Evolutionary conservation across 2,329 filamentous ascomycete species (phyloP), one percentile per base, ranked within the genome.

Genomic region (Apiospora marii): DNA sequence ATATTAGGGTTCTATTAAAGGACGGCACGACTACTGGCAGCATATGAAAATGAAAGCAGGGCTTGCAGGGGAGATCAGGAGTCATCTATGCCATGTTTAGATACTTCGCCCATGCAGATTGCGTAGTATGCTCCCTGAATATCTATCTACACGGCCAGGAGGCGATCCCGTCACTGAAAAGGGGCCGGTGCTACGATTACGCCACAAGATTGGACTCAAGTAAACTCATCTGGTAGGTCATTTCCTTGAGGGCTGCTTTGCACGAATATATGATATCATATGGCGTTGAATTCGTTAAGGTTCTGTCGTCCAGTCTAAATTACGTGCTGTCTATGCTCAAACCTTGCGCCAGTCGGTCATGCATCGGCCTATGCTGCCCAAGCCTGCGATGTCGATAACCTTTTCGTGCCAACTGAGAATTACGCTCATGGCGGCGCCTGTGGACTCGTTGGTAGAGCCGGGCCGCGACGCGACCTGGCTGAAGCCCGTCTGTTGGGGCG

Each of bases 331-430:
- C 67, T 80, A 82, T 72, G 19, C 77, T 86, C 85, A 97, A 78
- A 97, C 96, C 78, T 93, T 96, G 80, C 96, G 92, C 86, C 96
- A 94, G 87, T 99, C 96, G 58, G 94, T 96, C 95, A 99, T 98
- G 76, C 94, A 94, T 78, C 96, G 91, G 75, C 95, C 94, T 84
- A 99, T 96, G 82, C 93, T 94, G 64, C 96, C 96, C 77, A 95
- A 87, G 34, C 96, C 96, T 49, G 95, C 94, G 79, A 98, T 92
- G 80, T 99, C 96, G 5, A 98, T 94, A 74, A 98, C 90, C 89
- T 98, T 99, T 87, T 99, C 96, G 82, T 99, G 96, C 96, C 96
- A 99, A 84, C 95, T 98, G 77, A 99, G 86, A 81, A 99, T 83
- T 70, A 99, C 96, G 81, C 96, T 98, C 96, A 98, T 98, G 71